These are phyloP conservation scores for Pisolithus marmoratus DNA, from an alignment of 768 basidiomycete species.

Conservation along the genomic window DNA sequence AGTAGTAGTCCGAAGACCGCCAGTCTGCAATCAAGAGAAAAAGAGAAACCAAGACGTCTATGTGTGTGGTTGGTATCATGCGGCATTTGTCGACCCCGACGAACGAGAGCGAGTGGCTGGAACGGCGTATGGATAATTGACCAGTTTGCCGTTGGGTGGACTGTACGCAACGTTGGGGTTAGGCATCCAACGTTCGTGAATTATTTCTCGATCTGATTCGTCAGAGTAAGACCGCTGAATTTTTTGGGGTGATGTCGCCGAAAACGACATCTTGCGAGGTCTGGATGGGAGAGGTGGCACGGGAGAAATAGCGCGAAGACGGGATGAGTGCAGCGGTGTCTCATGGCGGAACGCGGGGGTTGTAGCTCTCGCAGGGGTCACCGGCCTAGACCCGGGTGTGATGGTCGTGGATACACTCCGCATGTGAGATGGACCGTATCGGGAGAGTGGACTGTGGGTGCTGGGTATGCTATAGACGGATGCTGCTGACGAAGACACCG, in stretches of 20 bases:
- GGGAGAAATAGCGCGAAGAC: constrained; percentile 24
- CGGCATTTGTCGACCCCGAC: constrained; percentile 30
- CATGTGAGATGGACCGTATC: constrained; percentile 48
- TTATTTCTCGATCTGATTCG: constrained; percentile 51
- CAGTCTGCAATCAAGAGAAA: constrained; percentile 19
- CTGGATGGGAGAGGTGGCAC: constrained; percentile 33
- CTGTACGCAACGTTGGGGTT: constrained; percentile 33
- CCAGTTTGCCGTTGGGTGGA: constrained; percentile 30
- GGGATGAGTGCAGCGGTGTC: constrained; percentile 26
- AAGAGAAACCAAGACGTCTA: constrained; percentile 17
- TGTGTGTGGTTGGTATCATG: constrained; percentile 20
- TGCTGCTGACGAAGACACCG: constrained; percentile 25
- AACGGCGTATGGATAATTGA: constrained; percentile 23
- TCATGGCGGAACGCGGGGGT: constrained; percentile 25
- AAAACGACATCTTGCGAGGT: constrained; percentile 44
- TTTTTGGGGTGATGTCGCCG: constrained; percentile 47
- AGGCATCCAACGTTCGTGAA: constrained; percentile 65
- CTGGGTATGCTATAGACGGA: constrained; percentile 38
- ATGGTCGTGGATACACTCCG: constrained; percentile 49
- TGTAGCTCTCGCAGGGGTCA: constrained; percentile 26
- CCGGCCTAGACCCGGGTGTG: constrained; percentile 33
- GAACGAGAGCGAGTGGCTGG: constrained; percentile 21
- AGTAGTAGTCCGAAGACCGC: constrained; percentile 24
- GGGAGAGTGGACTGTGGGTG: constrained; percentile 43
- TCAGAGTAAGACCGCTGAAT: constrained; percentile 59